Base-by-base conservation (phyloP, 116 monocot species). In the Cymodocea nodosa region DNA sequence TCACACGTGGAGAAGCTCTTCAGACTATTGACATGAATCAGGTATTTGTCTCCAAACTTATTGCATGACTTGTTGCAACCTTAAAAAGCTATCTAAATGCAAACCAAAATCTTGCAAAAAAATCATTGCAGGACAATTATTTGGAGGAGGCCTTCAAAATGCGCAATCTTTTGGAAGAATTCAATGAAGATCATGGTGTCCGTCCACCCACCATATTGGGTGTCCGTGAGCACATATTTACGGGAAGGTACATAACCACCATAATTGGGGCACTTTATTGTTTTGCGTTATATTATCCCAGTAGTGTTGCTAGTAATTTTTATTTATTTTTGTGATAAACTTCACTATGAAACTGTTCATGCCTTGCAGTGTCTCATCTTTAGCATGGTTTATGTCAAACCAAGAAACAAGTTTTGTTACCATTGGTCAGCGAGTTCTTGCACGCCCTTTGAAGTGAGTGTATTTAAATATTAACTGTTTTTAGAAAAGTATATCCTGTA, bases 11-110 rank as follows among this genome's bases (percentile, higher is more conserved):
- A 2, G 98, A 98, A 78, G 98, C 98, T 19, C 98, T 98, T 63
- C 98, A 98, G 67, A 84, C 98, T 23, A 98, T 98, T 77, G 98
- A 98, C 75, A 98, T 98, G 98, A 98, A 98, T 70, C 98, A 98
- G 80, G 98, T 92, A 54, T 10, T 16, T 62, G 16, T 9, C 4
- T 63, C 44, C 5, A 44, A 44, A 44, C 11, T 44, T 44, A 44
- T 7, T 44, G 44, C 44, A 44, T 10, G 44, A 10, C 0, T 8
- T 44, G 44, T 7, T 10, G 7, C 44, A 8, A 4, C 11, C 44
- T 44, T 8, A 44, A 12, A 10, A 10, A 44, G 44, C 44, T 44
- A 44, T 44, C 44, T 12, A 10, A 44, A 44, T 44, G 44, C 44
- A 44, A 44, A 30, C 30, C 30, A 30, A 30, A 30, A 30, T 30